Conservation (phyloP, 345 rosid genomes). For the Garcia nutans region DNA sequence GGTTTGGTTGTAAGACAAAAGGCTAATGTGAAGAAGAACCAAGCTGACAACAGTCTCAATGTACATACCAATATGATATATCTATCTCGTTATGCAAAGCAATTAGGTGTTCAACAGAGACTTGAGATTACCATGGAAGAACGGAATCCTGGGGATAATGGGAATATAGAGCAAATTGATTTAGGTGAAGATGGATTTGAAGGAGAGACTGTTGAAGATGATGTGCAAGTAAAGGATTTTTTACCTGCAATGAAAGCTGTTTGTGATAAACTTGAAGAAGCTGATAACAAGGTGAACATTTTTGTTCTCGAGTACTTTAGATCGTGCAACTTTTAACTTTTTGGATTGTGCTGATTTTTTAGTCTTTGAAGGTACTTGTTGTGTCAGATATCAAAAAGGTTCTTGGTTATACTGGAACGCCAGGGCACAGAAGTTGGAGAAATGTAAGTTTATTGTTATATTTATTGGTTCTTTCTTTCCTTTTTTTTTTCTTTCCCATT, state of each 20-base stretch:
- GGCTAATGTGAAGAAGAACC: constrained; percentile 71
- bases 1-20: constrained; percentile 70
- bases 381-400: constrained; percentile 78
- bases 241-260: constrained; percentile 78
- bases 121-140: constrained; percentile 67
- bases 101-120: constrained; percentile 68
- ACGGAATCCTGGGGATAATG: constrained; percentile 27
- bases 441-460: constrained; percentile 40
- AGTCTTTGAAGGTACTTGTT: constrained; percentile 69
- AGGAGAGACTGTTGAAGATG: constrained; percentile 46
- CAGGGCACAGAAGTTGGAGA: constrained; percentile 85
- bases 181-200: constrained; percentile 34
- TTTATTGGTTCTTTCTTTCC: neutral
- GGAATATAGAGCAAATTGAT: constrained; percentile 37
- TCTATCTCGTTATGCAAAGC: constrained; percentile 73
- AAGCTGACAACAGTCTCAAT: constrained; percentile 47
- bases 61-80: constrained; percentile 65
- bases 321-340: constrained; percentile 22
- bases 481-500: neutral
- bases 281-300: constrained; percentile 63
- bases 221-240: constrained; percentile 69
- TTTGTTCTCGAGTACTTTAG: constrained; percentile 17
- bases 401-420: constrained; percentile 68
- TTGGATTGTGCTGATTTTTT: constrained; percentile 35
- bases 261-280: constrained; percentile 77